Conservation (phyloP, 805 yeast species). For the Cyberlindnera sargentensis region DNA sequence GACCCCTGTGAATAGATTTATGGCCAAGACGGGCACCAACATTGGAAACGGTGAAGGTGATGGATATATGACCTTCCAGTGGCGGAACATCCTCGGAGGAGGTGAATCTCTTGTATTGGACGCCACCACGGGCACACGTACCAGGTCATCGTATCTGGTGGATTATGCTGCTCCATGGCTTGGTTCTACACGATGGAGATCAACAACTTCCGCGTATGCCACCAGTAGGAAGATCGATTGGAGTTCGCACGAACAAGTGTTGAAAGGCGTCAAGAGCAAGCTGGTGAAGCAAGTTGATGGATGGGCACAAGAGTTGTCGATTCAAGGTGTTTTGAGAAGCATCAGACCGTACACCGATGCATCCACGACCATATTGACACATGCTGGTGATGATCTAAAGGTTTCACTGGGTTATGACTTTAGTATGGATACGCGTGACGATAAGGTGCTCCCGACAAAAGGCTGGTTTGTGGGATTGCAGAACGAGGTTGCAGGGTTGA, state of each 20-base stretch:
- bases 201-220: constrained; percentile 44
- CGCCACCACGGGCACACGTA: constrained; percentile 54
- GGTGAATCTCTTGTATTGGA: constrained; percentile 55
- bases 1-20: constrained; percentile 58
- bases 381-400: constrained; percentile 60
- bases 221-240: constrained; percentile 44
- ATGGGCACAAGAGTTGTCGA: constrained; percentile 43
- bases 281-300: constrained; percentile 15
- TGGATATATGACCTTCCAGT: constrained; percentile 76
- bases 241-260: constrained; percentile 47
- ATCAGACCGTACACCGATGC: constrained; percentile 18
- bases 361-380: constrained; percentile 47
- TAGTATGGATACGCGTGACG: constrained; percentile 35
- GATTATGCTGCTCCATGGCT: constrained; percentile 46
- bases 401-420: constrained; percentile 39
- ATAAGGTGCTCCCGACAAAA: constrained; percentile 33
- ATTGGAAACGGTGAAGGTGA: constrained; percentile 97
- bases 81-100: constrained; percentile 57
- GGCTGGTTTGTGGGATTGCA: constrained; percentile 35
- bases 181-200: constrained; percentile 43
- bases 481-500: constrained; percentile 37
- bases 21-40: constrained; percentile 90
- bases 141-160: constrained; percentile 45
- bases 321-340: constrained; percentile 39
- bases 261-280: constrained; percentile 37